phyloP scores from a whole-genome alignment of 805 yeast genomes.

The Candida koratica region DNA sequence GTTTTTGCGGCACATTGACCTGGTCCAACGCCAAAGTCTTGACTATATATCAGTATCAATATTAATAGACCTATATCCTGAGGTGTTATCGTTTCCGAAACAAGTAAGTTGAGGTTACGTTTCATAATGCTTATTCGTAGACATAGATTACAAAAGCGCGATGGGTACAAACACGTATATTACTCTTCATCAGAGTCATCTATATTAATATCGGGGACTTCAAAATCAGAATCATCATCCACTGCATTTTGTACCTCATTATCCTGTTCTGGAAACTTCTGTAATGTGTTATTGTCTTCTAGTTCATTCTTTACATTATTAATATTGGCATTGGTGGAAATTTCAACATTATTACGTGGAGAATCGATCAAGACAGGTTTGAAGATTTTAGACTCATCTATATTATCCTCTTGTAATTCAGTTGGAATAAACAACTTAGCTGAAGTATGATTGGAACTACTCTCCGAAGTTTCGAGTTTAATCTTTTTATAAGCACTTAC shows the following conservation, averaged over 20 bases:
- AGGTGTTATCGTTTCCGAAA: conserved; percentile 48
- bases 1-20: conserved; percentile 18
- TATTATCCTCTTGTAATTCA: too few relatives aligned
- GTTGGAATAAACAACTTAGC: too few relatives aligned
- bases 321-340: too few relatives aligned
- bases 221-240: conserved; percentile 41
- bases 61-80: conserved; percentile 50
- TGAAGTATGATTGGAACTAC: too few relatives aligned
- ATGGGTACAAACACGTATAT: too few relatives aligned
- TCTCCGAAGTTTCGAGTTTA: not conserved
- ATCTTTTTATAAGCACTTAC: not conserved
- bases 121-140: conserved; percentile 4
- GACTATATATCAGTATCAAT: conserved; percentile 28
- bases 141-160: not conserved
- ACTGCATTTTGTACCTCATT: not conserved
- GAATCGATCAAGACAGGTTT: too few relatives aligned
- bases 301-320: too few relatives aligned
- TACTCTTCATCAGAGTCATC: conserved; percentile 40
- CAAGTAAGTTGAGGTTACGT: conserved; percentile 19
- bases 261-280: not conserved
- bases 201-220: conserved; percentile 45
- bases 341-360: too few relatives aligned
- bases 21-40: conserved; percentile 10
- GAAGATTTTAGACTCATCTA: not conserved
- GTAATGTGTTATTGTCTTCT: not conserved